Evolutionary conservation across 192 early-diverging fungal species (phyloP), one percentile per base, ranked within the genome.

Genomic region (Coemansia sp.): DNA sequence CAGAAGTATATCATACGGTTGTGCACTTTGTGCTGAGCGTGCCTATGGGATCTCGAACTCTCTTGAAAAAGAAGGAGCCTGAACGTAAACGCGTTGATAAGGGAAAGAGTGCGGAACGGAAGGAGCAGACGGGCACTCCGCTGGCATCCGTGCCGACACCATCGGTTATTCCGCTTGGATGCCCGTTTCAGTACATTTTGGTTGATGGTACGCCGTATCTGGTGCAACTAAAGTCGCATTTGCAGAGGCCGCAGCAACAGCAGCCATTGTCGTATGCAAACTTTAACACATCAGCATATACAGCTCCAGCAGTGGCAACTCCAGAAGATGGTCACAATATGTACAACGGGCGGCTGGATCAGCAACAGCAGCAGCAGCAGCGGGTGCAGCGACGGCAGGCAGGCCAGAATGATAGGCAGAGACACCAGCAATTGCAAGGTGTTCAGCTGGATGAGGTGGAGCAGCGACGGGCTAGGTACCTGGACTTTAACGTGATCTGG

Each of bases 181-280:
- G 36, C 34, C 42, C 33, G 29, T 75, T 75, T 24, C 72, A 75
- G 50, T 75, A 75, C 28, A 60, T 75, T 49, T 49, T 75, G n/a
- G 55, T 68, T 4, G 58, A 68, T 25, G 66, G 66, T 14, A 27
- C 50, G 47, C 72, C 65, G 11, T 63, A 67, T 39, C 28, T 67
- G 42, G 63, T 50, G 48, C 59, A 67, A 41, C 29, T 54, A 0
- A 47, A 18, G 29, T n/a, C n/a, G n/a, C n/a, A n/a, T n/a, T n/a
- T n/a, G n/a, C n/a, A n/a, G n/a, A n/a, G n/a, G n/a, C 28, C 33
- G 14, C 52, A 32, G 30, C 24, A 9, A 20, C 24, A 7, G 4
- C 19, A 9, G 24, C n/a, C n/a, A n/a, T n/a, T n/a, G n/a, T n/a
- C n/a, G n/a, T n/a, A n/a, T n/a, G n/a, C n/a, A n/a, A n/a, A n/a